Conservation (phyloP, 1,139 yeast species). For the Saccharomyces uvarum region DNA sequence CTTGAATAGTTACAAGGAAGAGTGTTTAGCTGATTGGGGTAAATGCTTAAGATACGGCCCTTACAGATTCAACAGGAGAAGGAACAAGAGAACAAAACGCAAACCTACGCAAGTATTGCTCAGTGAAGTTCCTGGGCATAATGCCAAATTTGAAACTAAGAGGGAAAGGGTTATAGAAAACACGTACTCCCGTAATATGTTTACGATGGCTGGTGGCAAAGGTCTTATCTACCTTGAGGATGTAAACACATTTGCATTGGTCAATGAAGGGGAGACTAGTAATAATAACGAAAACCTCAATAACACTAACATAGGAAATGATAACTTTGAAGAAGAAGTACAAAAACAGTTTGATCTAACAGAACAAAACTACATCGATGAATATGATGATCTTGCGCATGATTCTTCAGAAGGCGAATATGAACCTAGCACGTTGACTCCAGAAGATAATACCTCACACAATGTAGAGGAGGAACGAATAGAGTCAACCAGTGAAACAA, state of each 20-base stretch:
- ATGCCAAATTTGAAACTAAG: conserved; percentile 16
- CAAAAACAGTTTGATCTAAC: conserved; percentile 7
- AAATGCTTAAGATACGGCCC: conserved; percentile 22
- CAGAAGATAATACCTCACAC: not conserved
- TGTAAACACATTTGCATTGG: conserved; percentile 6
- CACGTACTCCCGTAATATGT: conserved; percentile 20
- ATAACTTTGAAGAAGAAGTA: not conserved
- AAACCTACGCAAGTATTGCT: conserved; percentile 17
- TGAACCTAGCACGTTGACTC: not conserved
- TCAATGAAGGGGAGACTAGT: conserved; percentile 4
- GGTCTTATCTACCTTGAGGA: conserved; percentile 25
- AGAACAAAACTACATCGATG: not conserved
- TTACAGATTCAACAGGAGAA: conserved; percentile 14
- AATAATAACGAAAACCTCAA: not conserved
- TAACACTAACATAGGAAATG: not conserved
- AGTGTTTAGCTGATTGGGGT: conserved; percentile 25
- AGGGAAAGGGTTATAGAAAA: conserved; percentile 17
- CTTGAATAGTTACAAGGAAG: conserved; percentile 14
- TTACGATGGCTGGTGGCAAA: conserved; percentile 13
- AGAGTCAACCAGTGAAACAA: not conserved
- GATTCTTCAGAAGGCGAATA: not conserved
- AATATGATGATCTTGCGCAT: not conserved
- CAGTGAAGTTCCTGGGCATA: conserved; percentile 11
- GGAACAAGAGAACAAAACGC: conserved; percentile 18
- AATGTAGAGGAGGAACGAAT: not conserved